phyloP scores from a whole-genome alignment of 305 asterid genomes.

The Monarda citriodora region DNA sequence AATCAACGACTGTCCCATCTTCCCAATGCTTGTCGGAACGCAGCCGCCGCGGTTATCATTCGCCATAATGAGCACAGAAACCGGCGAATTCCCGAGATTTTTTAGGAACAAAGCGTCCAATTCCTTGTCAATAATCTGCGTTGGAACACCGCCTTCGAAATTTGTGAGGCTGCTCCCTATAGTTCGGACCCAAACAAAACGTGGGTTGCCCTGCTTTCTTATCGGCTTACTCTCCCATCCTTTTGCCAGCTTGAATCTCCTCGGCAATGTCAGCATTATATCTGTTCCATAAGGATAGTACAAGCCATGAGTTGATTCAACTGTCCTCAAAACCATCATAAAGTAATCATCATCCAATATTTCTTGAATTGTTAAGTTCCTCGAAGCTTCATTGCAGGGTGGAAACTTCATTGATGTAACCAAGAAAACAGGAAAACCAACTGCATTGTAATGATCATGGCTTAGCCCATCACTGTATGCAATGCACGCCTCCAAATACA shows the following conservation, averaged over 20 bases:
- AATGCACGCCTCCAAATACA: constrained; percentile 64
- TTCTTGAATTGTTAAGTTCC: constrained; percentile 61
- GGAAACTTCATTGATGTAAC: constrained; percentile 86
- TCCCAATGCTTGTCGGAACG: constrained; percentile 71
- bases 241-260: constrained; percentile 75
- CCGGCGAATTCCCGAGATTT: constrained; percentile 76
- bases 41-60: constrained; percentile 75
- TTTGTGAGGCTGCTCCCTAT: too few relatives aligned
- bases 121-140: constrained; percentile 57
- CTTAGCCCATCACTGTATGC: constrained; percentile 90
- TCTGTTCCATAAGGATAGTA: constrained; percentile 94
- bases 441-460: constrained; percentile 63
- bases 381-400: constrained; percentile 81
- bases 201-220: too few relatives aligned
- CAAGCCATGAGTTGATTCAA: constrained; percentile 89
- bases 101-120: constrained; percentile 72
- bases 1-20: constrained; percentile 65
- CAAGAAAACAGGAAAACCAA: constrained; percentile 76
- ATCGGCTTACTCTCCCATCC: constrained; percentile 95
- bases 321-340: constrained; percentile 51
- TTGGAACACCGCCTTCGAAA: constrained; percentile 76
- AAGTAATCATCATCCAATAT: constrained; percentile 91
- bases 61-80: constrained; percentile 72
- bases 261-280: constrained; percentile 92
- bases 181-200: too few relatives aligned